Evolutionary conservation across 129 eudicot genomes (phyloP).

Genomic region (Flaveria trinervia): DNA sequence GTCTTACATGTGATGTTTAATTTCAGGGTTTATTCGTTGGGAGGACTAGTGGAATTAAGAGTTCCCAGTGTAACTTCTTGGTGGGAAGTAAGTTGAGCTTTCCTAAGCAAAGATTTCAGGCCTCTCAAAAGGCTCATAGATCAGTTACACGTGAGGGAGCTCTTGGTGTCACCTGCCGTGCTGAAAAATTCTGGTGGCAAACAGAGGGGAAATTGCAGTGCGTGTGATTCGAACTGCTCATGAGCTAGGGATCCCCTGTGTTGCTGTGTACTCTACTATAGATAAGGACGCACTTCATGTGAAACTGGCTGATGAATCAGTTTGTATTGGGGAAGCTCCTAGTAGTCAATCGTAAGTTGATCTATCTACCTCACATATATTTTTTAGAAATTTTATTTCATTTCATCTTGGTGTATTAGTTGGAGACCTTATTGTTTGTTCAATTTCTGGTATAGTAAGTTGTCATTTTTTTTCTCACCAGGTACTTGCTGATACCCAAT

Average conservation of each 20-base stretch:
- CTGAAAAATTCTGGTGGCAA: conserved; percentile 88
- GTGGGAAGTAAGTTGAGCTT: conserved; percentile 63
- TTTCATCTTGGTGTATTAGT: neutral
- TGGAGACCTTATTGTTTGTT: neutral
- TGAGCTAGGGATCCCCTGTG: conserved; percentile 97
- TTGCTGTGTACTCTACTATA: conserved; percentile 95
- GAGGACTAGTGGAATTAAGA: conserved; percentile 59
- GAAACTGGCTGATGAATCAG: conserved; percentile 94
- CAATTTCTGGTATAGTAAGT: neutral
- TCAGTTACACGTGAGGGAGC: conserved; percentile 63
- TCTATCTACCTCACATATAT: neutral
- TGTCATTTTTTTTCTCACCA: conserved; percentile 25
- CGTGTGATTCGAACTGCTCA: conserved; percentile 97
- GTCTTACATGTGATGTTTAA: neutral
- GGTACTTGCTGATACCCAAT: conserved; percentile 83
- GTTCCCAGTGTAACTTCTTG: conserved; percentile 72
- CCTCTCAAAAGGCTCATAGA: conserved; percentile 44
- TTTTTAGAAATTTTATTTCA: neutral
- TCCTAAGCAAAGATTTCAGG: conserved; percentile 55
- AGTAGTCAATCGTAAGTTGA: conserved; percentile 92
- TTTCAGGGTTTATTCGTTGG: conserved; percentile 65
- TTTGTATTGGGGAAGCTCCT: conserved; percentile 99
- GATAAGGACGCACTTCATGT: conserved; percentile 99
- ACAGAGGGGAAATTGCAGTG: conserved; percentile 98
- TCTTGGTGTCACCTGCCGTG: conserved; percentile 56